Conservation (phyloP, 495 filamentous ascomycete species). For the Neurospora pannonica region DNA sequence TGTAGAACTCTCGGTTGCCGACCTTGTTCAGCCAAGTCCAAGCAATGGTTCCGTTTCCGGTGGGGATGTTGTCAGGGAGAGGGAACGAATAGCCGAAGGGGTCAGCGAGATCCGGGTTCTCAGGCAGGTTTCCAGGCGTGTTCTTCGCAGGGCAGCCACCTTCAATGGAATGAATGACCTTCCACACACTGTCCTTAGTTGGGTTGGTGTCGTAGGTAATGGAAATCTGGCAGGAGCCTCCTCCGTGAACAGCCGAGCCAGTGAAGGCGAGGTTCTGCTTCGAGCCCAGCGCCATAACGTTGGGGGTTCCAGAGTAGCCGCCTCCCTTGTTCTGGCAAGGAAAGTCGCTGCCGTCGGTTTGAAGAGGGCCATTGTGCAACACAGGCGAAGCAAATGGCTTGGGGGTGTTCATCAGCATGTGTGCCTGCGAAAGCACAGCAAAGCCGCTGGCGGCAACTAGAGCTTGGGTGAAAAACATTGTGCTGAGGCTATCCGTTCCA, state of each 20-base stretch:
- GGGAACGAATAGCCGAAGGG: conserved; percentile 43
- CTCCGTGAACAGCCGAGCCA: conserved; percentile 64
- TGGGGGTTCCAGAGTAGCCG: conserved; percentile 33
- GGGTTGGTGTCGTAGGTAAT: conserved; percentile 65
- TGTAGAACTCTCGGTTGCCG: conserved; percentile 89
- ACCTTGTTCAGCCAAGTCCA: conserved; percentile 91
- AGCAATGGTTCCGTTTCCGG: conserved; percentile 58
- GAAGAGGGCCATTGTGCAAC: background rate
- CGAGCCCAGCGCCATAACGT: conserved; percentile 44
- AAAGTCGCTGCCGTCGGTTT: conserved; percentile 49
- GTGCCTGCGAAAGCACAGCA: conserved; percentile 46
- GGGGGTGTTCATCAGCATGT: conserved; percentile 65
- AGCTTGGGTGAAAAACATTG: conserved; percentile 16
- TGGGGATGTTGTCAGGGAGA: conserved; percentile 46
- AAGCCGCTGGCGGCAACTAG: conserved; percentile 26
- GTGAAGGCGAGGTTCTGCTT: conserved; percentile 45
- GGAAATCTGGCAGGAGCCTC: conserved; percentile 79
- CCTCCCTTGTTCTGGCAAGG: conserved; percentile 57
- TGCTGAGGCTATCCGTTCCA: background rate
- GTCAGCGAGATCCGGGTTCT: conserved; percentile 14
- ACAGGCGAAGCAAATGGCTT: conserved; percentile 19
- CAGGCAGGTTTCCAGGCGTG: conserved; percentile 31
- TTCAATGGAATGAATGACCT: conserved; percentile 74
- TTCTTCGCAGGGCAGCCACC: conserved; percentile 64
- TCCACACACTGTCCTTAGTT: conserved; percentile 49